Base-by-base conservation (phyloP, 2,329 filamentous ascomycete genomes). In the Cladosporium colombiae region DNA sequence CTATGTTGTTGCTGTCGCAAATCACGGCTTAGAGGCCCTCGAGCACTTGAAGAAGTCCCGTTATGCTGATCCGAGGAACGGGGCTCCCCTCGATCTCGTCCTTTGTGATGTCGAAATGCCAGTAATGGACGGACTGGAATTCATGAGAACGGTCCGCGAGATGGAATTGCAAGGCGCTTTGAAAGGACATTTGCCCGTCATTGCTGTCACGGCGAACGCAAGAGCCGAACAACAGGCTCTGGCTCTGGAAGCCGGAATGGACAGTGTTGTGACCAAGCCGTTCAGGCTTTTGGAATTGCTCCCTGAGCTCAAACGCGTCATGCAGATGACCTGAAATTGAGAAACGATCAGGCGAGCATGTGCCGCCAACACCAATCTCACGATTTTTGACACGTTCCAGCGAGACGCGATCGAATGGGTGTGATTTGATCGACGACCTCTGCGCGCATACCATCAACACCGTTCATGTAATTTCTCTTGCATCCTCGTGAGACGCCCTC, bases 101-200 rank as follows among this genome's bases (percentile, higher is more conserved):
- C 77, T 92, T 4, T 92, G 92, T 89, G 90, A 93, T 72, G 81
- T 92, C 40, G 90, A 92, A 73, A 92, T 93, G 90, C 91, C 91
- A 0, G 83, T 92, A 53, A 92, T 93, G 91, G 89, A 92, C 72
- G 91, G 91, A 40, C 86, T 90, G 75, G 88, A 88, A 4, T 91
- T 90, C 68, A 86, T 89, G 10, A 82, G 83, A 50, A 84, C 81
- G 64, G 92, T 93, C 59, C 84, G 91, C 27, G 83, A 88, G 63
- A 79, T 91, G 46, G 89, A 93, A 73, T 78, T 77, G 49, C 81
- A 85, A 55, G 85, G 86, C 18, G 83, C 80, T n/a, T 84, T 91
- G 57, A 79, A 83, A 23, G 78, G 81, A 61, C 88, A 91, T 70
- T 85, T 91, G 11, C 89, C 89, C 1, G 90, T 91, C 69, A 89